Conservation (phyloP, 129 eudicot species). For the Silybum marianum region DNA sequence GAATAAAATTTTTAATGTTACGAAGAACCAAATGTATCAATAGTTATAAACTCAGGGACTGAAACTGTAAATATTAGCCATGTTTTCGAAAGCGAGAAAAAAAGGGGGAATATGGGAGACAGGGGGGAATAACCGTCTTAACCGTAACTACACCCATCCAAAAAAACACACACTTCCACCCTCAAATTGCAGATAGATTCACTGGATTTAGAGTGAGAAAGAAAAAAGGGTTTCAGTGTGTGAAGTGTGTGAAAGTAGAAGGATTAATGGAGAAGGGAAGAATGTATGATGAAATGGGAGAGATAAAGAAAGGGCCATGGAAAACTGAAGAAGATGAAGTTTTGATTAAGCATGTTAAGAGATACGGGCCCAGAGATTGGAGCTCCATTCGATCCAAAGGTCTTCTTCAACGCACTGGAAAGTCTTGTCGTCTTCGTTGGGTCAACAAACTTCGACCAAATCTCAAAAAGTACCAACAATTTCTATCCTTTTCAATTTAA, state of each 20-base stretch:
- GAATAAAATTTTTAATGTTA: no score
- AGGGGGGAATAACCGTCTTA: slow-evolving; percentile 42
- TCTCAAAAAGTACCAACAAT: slow-evolving; percentile 56
- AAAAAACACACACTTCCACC: not conserved
- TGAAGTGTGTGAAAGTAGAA: not conserved
- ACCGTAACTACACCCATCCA: slow-evolving; percentile 37
- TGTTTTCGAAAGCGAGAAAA: slow-evolving; percentile 39
- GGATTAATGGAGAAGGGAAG: slow-evolving; percentile 38
- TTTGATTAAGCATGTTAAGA: slow-evolving; percentile 61
- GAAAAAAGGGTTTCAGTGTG: not conserved
- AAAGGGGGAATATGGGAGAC: slow-evolving; percentile 33
- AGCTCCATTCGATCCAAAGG: slow-evolving; percentile 99
- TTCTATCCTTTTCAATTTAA: not conserved
- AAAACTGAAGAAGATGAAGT: slow-evolving; percentile 82
- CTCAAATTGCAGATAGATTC: not conserved
- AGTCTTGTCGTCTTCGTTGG: slow-evolving; percentile 95
- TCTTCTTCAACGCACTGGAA: slow-evolving; percentile 77
- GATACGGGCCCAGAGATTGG: slow-evolving; percentile 80
- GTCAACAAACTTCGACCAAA: slow-evolving; percentile 90
- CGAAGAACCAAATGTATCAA: not conserved
- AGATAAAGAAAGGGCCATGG: slow-evolving; percentile 87
- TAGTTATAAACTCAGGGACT: not conserved
- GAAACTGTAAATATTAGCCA: not conserved
- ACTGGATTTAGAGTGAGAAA: not conserved
- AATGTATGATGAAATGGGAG: slow-evolving; percentile 45